Evolutionary conservation across 176 grass and related monocot genomes (phyloP).

Genomic region (Dactylis glomerata): DNA sequence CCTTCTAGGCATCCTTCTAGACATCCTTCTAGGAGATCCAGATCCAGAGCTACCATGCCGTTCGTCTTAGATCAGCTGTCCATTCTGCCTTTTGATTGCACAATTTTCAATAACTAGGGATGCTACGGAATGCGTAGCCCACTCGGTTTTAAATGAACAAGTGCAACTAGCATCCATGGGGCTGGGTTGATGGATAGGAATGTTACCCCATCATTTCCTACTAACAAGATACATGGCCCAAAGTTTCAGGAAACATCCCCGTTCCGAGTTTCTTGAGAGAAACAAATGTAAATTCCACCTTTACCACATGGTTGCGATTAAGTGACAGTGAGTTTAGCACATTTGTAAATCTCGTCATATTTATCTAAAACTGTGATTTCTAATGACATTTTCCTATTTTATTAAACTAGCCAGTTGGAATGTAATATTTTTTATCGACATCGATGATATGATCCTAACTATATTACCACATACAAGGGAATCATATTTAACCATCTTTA

Average conservation of each 20-base stretch:
- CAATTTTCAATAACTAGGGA: constrained; percentile 26
- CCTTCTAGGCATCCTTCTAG: too few species aligned
- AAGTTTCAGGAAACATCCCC: neutral
- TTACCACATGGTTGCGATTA: neutral
- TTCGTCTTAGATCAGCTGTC: too few species aligned
- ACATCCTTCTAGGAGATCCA: too few species aligned
- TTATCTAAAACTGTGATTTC: too few species aligned
- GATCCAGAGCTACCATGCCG: too few species aligned
- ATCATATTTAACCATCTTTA: too few species aligned
- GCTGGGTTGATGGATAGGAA: constrained; percentile 2
- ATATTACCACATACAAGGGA: too few species aligned
- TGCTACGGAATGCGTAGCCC: constrained; percentile 23
- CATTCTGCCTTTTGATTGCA: neutral
- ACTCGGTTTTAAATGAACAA: constrained; percentile 23
- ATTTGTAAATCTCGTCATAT: neutral
- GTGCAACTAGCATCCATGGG: constrained; percentile 17
- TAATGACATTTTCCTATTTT: too few species aligned
- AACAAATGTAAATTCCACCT: neutral
- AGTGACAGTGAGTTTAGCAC: neutral
- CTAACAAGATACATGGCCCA: neutral
- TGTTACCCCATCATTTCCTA: constrained; percentile 11
- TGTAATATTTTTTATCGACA: too few species aligned
- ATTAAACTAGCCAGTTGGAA: too few species aligned
- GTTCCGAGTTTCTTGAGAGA: neutral
- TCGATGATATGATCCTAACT: too few species aligned